These are phyloP conservation scores for Fusarium avenaceum DNA, from an alignment of 2,329 filamentous ascomycete species.

Conservation along the genomic window DNA sequence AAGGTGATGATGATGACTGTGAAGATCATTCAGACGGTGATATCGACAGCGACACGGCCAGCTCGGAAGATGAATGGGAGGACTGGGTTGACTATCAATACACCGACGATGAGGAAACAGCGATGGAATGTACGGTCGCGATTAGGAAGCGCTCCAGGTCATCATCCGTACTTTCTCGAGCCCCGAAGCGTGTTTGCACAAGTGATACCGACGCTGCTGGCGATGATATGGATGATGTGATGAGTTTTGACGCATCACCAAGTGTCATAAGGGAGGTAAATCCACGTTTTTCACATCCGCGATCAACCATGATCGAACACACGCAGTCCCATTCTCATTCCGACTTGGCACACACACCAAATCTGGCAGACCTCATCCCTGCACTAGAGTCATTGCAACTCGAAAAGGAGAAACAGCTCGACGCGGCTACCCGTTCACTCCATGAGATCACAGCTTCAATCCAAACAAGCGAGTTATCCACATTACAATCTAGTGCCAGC, in stretches of 20 bases:
- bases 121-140: not conserved
- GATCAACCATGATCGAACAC: not conserved
- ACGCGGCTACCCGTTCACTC: not conserved
- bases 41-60: not conserved
- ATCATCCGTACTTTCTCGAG: not conserved
- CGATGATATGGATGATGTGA: not conserved
- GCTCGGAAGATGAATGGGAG: not conserved
- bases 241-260: not conserved
- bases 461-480: not conserved
- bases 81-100: not conserved
- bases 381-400: not conserved
- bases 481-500: not conserved
- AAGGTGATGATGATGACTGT: not conserved
- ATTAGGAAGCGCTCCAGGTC: slow-evolving; percentile 2
- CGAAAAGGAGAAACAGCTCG: slow-evolving; percentile 5
- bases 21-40: not conserved
- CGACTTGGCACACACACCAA: not conserved
- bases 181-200: slow-evolving; percentile 2
- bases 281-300: not conserved
- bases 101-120: not conserved
- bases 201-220: not conserved
- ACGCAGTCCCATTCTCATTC: not conserved
- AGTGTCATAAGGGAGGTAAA: not conserved
- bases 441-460: slow-evolving; percentile 1
- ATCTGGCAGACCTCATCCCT: not conserved